phyloP scores from a whole-genome alignment of 23 red algal species.

The Gracilaria gracilis region DNA sequence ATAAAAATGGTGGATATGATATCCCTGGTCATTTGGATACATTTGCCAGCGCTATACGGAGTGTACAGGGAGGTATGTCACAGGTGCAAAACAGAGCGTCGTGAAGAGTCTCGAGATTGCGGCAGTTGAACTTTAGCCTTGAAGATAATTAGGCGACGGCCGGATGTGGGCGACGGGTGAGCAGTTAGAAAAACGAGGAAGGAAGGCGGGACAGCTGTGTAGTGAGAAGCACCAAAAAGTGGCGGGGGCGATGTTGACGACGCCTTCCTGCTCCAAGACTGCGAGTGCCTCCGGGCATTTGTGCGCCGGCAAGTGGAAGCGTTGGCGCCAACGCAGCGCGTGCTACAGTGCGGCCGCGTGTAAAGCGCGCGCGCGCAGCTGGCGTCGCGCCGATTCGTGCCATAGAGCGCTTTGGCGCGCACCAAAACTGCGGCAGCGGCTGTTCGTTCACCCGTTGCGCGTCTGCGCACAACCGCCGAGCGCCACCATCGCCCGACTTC shows the following conservation, averaged over 20 bases:
- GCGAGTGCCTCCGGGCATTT: neutral
- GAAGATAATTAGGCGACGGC: neutral
- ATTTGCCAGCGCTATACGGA: constrained; percentile 73
- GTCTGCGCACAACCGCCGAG: too few species aligned
- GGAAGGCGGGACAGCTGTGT: neutral
- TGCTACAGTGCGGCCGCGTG: neutral
- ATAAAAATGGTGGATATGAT: constrained; percentile 47
- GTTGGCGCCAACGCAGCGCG: neutral
- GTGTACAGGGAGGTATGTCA: constrained; percentile 61
- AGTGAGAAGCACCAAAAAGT: neutral
- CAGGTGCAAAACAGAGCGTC: constrained; percentile 33
- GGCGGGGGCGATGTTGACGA: too few species aligned
- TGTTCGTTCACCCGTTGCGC: neutral
- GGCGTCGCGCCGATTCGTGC: neutral
- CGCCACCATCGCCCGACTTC: neutral
- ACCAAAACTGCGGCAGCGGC: neutral
- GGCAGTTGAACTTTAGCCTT: too few species aligned
- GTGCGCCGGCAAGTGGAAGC: neutral
- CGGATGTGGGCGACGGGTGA: neutral
- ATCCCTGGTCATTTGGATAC: constrained; percentile 62
- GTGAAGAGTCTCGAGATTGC: neutral
- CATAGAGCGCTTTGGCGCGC: neutral
- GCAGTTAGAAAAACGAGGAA: neutral
- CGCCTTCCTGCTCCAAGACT: neutral
- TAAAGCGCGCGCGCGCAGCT: neutral